Evolutionary conservation across 148 eudicot genomes (phyloP).

Genomic region (Silene uniflora): DNA sequence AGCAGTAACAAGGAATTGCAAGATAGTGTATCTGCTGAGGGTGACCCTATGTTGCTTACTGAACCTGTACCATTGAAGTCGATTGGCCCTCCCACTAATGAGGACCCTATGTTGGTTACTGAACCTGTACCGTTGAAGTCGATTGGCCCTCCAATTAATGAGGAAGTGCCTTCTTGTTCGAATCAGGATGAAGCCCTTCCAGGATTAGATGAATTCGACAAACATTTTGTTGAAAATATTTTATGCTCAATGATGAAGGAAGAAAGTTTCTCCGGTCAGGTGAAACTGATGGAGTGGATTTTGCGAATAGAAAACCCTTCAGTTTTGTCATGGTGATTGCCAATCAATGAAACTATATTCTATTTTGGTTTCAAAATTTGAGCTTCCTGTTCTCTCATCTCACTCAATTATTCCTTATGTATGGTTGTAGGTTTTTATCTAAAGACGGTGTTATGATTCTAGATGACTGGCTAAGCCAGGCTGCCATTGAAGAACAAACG

Average conservation of each 20-base stretch:
- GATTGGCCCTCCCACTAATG: constrained; percentile 44
- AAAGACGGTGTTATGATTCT: constrained; percentile 90
- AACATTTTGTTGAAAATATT: constrained; percentile 58
- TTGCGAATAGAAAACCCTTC: constrained; percentile 64
- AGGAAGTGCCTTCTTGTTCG: constrained; percentile 61
- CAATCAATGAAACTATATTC: constrained; percentile 8
- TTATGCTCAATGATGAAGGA: constrained; percentile 74
- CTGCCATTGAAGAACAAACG: constrained; percentile 89
- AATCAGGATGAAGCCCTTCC: constrained; percentile 50
- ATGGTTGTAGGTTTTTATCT: constrained; percentile 61
- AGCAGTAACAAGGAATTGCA: constrained; percentile 31
- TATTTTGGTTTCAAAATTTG: neutral
- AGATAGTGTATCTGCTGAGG: constrained; percentile 34
- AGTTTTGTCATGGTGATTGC: constrained; percentile 60
- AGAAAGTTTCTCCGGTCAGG: constrained; percentile 80
- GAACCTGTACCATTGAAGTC: constrained; percentile 49
- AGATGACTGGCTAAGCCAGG: constrained; percentile 88
- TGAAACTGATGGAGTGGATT: constrained; percentile 88
- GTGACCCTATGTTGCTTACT: constrained; percentile 38
- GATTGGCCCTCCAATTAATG: constrained; percentile 46
- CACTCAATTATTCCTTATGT: constrained; percentile 1
- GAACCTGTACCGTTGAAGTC: constrained; percentile 62
- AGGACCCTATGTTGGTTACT: constrained; percentile 34
- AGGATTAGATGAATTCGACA: constrained; percentile 58
- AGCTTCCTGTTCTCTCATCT: neutral